These are phyloP conservation scores for Cryphonectria carpinicola DNA, from an alignment of 2,329 filamentous ascomycete species.

Conservation along the genomic window DNA sequence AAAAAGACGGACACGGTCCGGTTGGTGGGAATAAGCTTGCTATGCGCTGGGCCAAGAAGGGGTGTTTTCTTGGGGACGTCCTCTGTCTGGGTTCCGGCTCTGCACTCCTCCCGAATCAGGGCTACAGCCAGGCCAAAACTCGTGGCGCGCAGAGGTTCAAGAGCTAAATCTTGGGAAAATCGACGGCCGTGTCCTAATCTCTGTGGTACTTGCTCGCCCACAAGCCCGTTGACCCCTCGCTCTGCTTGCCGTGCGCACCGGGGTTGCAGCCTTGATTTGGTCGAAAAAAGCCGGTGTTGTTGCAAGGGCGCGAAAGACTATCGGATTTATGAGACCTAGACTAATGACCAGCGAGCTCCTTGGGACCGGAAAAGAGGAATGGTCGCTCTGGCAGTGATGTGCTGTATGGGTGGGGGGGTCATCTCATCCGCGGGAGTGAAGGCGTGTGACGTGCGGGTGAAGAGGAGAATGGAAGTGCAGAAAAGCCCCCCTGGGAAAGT, in stretches of 20 bases:
- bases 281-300: neutral
- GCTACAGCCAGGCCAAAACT: neutral
- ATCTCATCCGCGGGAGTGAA: neutral
- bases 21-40: neutral
- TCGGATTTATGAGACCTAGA: neutral
- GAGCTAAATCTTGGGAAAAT: neutral
- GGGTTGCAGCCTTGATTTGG: neutral
- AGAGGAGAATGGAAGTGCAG: neutral
- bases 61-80: neutral
- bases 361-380: neutral
- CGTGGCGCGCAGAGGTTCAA: neutral
- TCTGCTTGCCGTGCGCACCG: neutral
- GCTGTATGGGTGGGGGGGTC: neutral
- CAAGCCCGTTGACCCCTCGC: neutral
- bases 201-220: neutral
- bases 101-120: too few relatives aligned
- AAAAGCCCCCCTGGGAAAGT: constrained; percentile 1
- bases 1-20: neutral
- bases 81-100: neutral
- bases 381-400: neutral
- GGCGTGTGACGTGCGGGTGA: neutral
- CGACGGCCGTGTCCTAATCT: neutral
- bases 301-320: neutral
- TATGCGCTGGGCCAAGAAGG: neutral
- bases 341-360: neutral